Base-by-base conservation (phyloP, 768 basidiomycete genomes). In the Agrocybe chaxingu region DNA sequence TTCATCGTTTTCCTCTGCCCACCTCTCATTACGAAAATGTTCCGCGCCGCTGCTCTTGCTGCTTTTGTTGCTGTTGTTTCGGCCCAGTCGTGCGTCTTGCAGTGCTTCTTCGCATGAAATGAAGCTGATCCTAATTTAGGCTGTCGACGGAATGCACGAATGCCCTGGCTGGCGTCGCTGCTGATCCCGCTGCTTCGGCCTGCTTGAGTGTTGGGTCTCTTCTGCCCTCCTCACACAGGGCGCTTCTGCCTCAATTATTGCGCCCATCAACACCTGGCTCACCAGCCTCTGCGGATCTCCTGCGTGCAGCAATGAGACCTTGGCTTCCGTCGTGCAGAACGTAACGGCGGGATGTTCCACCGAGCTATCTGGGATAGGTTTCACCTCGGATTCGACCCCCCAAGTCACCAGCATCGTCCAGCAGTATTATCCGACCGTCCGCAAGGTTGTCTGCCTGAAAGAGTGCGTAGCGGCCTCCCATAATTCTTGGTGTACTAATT, bases 181-280 rank as follows among this genome's bases (percentile, higher is more conserved):
- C 64, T 18, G 69, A 72, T 54, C 46, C 74, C 0, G 78, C 77
- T 37, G 77, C 75, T 1, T 62, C 68, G 4, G 56, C 68, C 8
- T 87, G 85, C 63, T 61, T 87, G 45, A 77, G 73, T 54, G 72
- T 77, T 5, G 58, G 66, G 3, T 68, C 71, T 29, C 64, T 85
- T n/a, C 40, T 78, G 43, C 55, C 74, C 52, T 83, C 44, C 51
- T 73, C 47, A 53, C 69, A 19, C 57, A 65, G 16, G 54, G 60
- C 49, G 42, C 55, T 9, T 69, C 69, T 45, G 55, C 63, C 12
- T 78, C 80, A 8, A 52, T 84, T 41, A 64, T 81, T n/a, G 54
- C 57, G 4, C 69, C 80, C 9, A 56, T 89, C 48, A 70, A 85
- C 65, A 74, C 46, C 36, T 91, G 88, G 88, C 65, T 88, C 42